phyloP scores from a whole-genome alignment of 2,329 filamentous ascomycete genomes.

The Venturia aucupariae region DNA sequence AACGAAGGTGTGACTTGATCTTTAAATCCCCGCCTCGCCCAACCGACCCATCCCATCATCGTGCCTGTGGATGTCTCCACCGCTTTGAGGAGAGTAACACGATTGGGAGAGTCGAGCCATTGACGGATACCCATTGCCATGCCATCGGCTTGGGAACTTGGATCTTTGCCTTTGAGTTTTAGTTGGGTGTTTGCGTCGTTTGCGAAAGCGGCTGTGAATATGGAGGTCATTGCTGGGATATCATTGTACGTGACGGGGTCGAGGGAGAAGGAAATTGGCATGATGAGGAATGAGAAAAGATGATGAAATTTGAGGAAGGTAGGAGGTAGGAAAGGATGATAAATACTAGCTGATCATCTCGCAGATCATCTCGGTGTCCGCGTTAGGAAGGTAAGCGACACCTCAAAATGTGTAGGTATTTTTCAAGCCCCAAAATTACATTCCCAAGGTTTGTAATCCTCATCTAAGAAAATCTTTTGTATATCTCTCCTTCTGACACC shows the following conservation, averaged over 20 bases:
- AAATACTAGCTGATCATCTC: no score
- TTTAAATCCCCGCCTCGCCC: not conserved
- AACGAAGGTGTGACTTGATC: not conserved
- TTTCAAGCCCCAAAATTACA: not conserved
- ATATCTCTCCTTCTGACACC: constrained; percentile 42
- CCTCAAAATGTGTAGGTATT: not conserved
- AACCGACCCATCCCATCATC: not conserved
- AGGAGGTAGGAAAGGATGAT: not conserved
- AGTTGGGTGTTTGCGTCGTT: not conserved
- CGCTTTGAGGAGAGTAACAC: not conserved
- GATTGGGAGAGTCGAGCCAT: not conserved
- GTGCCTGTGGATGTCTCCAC: not conserved
- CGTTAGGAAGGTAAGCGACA: not conserved
- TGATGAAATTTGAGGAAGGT: not conserved
- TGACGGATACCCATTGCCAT: not conserved
- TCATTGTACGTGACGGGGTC: not conserved
- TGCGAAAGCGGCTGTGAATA: not conserved
- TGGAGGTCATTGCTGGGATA: not conserved
- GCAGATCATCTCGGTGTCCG: not conserved
- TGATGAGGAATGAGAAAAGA: not conserved
- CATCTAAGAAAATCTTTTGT: constrained; percentile 35
- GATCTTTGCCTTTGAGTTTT: not conserved
- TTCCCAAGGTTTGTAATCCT: constrained; percentile 40
- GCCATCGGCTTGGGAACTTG: not conserved
- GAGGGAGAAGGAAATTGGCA: not conserved